phyloP scores from a whole-genome alignment of 2,329 filamentous ascomycete genomes.

The Pestalotiopsis sp. region DNA sequence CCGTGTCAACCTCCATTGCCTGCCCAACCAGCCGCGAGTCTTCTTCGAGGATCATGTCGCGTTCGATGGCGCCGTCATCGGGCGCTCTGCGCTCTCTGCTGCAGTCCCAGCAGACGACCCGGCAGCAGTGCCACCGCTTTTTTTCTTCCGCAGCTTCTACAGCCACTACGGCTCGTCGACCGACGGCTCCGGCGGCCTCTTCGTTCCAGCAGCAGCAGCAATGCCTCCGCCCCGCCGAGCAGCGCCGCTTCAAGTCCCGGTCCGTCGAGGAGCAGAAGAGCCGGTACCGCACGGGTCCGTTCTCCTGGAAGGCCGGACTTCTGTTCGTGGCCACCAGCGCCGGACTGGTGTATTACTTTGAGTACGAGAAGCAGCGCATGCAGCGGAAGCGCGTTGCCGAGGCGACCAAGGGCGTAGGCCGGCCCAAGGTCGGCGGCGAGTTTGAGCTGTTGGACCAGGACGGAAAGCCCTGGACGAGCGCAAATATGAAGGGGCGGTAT shows the following conservation, averaged over 20 bases:
- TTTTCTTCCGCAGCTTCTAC: conserved; percentile 20
- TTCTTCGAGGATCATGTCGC: conserved; percentile 3
- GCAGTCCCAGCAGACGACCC: conserved; percentile 13
- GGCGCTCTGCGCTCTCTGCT: conserved; percentile 22
- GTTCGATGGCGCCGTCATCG: conserved; percentile 13
- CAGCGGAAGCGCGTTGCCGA: conserved; percentile 87
- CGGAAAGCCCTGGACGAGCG: conserved; percentile 74
- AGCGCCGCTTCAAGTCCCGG: conserved; percentile 46
- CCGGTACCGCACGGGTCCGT: conserved; percentile 68
- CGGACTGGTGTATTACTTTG: conserved; percentile 86
- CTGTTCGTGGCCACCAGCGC: conserved; percentile 81
- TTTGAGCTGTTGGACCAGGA: conserved; percentile 85
- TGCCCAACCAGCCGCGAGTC: background rate
- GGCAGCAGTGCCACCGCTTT: conserved; percentile 20
- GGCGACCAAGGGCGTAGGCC: conserved; percentile 88
- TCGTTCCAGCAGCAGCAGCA: conserved; percentile 6
- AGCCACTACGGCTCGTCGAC: background rate
- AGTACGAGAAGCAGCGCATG: conserved; percentile 89
- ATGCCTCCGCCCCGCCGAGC: conserved; percentile 22
- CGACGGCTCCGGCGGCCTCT: background rate
- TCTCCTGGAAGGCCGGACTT: conserved; percentile 88
- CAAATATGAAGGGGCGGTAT: conserved; percentile 86
- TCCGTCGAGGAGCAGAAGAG: conserved; percentile 63
- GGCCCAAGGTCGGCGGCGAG: conserved; percentile 87
- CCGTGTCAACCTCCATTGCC: background rate